These are phyloP conservation scores for Russula virescens DNA, from an alignment of 768 basidiomycete genomes.

Conservation along the genomic window DNA sequence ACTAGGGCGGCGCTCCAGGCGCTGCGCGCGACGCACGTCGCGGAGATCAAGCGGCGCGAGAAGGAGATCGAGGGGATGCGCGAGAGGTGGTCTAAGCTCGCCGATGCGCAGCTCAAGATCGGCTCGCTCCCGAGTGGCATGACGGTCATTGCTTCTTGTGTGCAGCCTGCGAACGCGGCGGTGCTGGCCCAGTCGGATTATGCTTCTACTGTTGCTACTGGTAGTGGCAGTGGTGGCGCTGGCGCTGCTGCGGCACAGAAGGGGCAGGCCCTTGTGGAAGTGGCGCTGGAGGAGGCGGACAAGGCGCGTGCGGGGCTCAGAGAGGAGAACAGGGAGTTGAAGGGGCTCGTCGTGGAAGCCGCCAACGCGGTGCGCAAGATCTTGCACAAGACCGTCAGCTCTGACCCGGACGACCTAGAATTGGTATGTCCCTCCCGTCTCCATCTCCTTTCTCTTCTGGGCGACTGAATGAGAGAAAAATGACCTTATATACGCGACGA, in stretches of 20 bases:
- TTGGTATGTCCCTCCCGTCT: conserved; percentile 40
- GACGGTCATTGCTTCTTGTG: conserved; percentile 29
- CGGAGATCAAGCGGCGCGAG: conserved; percentile 76
- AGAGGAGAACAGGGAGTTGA: conserved; percentile 60
- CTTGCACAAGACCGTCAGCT: conserved; percentile 39
- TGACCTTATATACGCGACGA: too few species aligned
- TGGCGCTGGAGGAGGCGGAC: conserved; percentile 70
- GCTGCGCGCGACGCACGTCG: conserved; percentile 59
- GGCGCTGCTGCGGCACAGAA: conserved; percentile 34
- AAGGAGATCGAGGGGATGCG: conserved; percentile 69
- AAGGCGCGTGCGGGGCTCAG: conserved; percentile 52
- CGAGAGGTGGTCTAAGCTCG: conserved; percentile 69
- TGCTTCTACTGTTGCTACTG: conserved; percentile 30
- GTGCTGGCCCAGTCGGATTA: conserved; percentile 31
- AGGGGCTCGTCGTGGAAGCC: conserved; percentile 51
- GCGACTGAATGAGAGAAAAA: too few species aligned
- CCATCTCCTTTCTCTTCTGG: not conserved
- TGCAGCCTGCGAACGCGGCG: conserved; percentile 45
- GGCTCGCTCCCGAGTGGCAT: conserved; percentile 31
- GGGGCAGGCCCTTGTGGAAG: conserved; percentile 53
- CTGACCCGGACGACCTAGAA: conserved; percentile 40
- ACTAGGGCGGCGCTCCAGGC: conserved; percentile 64
- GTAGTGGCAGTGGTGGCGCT: too few species aligned
- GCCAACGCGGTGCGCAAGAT: conserved; percentile 62
- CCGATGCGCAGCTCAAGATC: conserved; percentile 62